Evolutionary conservation across 306 rosid genomes (phyloP), one percentile per base, ranked within the genome.

Genomic region (Quercus variabilis): DNA sequence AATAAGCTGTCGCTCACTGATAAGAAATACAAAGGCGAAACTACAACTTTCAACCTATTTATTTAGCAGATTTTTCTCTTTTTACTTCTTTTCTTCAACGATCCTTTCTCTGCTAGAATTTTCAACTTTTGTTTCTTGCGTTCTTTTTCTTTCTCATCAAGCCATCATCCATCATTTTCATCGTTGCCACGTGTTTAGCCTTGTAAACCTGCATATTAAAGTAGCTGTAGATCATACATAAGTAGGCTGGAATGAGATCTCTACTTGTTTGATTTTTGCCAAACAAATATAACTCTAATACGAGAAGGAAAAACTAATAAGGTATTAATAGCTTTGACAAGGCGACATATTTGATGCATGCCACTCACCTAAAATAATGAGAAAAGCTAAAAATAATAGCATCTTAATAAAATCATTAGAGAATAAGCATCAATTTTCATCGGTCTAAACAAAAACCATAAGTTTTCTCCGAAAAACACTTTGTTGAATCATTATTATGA

Each of bases 131-230:
- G 95, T 68, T 86, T 88, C 79, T 90, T 90, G 68, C 95, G 80
- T 74, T 88, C 94, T 71, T 92, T 79, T 23, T 87, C 93, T 81
- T 82, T 88, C 84, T 92, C 91, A 76, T 87, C 92, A 81, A 92
- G 43, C 93, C 97, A 76, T 90, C 93, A 82, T 92, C 94, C 81
- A 87, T 69, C 95, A 92, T 92, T 74, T 86, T 92, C 94, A 90
- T 92, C 35, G 38, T 76, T 21, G 93, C 97, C 43, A 86, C 95
- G 57, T 86, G 85, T 74, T 85, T 90, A 31, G 97, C 99, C 70
- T 83, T 90, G 86, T 76, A 90, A 84, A 91, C 93, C 98, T 93
- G 81, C 80, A 58, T 31, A 54, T 41, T 75, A 62, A 10, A 23
- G 74, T 20, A 38, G 46, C 2, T 38, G 46, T 38, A 68, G 46